Evolutionary conservation across 2,329 filamentous ascomycete genomes (phyloP).

Genomic region (Penicillium digitatum): DNA sequence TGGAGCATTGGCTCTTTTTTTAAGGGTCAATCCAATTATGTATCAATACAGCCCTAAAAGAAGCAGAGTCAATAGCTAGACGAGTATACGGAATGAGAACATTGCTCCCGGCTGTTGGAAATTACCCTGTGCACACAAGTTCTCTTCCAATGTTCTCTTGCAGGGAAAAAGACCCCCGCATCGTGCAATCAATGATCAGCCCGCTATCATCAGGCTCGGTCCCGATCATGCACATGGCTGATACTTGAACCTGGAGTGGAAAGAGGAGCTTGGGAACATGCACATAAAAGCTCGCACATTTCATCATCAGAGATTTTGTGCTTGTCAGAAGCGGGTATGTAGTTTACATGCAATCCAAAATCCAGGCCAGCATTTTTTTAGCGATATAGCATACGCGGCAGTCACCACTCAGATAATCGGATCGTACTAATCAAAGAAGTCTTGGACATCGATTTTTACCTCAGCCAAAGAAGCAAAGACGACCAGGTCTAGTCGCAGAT

Average conservation of each 20-base stretch:
- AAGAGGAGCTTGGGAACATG: not conserved
- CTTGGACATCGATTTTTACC: conserved; percentile 52
- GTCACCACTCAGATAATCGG: conserved; percentile 23
- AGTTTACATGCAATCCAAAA: not conserved
- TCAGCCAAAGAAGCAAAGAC: conserved; percentile 42
- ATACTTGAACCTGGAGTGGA: not conserved
- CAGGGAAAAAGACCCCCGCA: conserved; percentile 17
- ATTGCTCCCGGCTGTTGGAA: not conserved
- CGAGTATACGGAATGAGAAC: not conserved
- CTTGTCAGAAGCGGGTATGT: not conserved
- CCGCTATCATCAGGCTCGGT: conserved; percentile 11
- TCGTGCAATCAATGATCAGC: conserved; percentile 4
- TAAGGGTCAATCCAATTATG: not conserved
- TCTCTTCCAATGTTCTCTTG: not conserved
- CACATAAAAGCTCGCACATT: not conserved
- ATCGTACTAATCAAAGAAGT: conserved; percentile 35
- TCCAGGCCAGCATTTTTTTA: conserved; percentile 6
- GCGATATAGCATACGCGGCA: conserved; percentile 14
- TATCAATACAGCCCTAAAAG: not conserved
- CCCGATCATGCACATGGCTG: not conserved
- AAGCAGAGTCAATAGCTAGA: not conserved
- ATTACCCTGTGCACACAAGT: not conserved
- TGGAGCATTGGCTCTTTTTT: not conserved
- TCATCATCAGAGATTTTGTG: not conserved
- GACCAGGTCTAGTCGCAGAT: conserved; percentile 22